Conservation (phyloP, 192 early-diverging fungal genomes). For the Podila epigama region DNA sequence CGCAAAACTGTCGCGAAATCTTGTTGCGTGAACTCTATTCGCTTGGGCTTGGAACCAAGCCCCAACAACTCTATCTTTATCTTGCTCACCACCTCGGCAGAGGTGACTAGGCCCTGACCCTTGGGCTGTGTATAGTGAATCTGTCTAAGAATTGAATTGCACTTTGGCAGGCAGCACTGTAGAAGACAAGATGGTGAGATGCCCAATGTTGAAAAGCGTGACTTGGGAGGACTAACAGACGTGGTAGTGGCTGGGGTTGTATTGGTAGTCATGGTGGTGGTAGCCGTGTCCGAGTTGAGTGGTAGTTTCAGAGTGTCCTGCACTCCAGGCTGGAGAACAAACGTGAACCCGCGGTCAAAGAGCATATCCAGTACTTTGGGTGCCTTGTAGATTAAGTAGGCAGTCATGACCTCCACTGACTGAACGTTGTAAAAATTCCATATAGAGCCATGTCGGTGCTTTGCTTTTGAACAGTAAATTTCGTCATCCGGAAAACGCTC, state of each 20-base stretch:
- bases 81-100: not conserved
- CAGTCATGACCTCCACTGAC: constrained; percentile 27
- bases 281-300: too few relatives aligned
- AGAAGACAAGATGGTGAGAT: constrained; percentile 14
- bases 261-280: too few relatives aligned
- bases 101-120: not conserved
- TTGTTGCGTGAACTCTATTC: constrained; percentile 10
- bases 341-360: constrained; percentile 28
- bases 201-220: not conserved
- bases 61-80: constrained; percentile 26
- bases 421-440: constrained; percentile 44
- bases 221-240: too few relatives aligned
- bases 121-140: not conserved
- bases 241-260: too few relatives aligned
- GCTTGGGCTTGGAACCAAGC: constrained; percentile 14
- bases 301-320: not conserved
- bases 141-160: constrained; percentile 39
- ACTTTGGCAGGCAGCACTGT: constrained; percentile 27
- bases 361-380: constrained; percentile 19
- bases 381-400: constrained; percentile 17
- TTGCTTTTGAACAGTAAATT: constrained; percentile 16
- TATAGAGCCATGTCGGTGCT: constrained; percentile 21
- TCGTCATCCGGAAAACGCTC: constrained; percentile 35
- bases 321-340: not conserved
- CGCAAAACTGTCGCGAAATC: constrained; percentile 21